A percentile compares a stretch with the other conserved stretches of the same genome.
Conservation (phyloP, 106 monocot genomes). For the Xerophyta viscosa region DNA sequence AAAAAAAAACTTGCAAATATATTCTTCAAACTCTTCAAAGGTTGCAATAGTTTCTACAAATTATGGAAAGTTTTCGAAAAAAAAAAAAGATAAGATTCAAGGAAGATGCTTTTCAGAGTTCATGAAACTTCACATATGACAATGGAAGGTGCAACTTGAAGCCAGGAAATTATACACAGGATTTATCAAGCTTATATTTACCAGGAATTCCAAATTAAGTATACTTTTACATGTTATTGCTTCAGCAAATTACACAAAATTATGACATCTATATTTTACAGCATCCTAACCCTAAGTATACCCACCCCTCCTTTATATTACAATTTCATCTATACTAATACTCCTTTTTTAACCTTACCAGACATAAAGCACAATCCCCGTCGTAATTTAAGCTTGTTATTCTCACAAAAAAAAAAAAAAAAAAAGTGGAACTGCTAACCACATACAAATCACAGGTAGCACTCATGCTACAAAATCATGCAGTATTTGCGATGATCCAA, state of each 20-base stretch:
- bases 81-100: too few species aligned
- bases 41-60: too few species aligned
- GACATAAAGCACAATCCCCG: slow-evolving; percentile 8
- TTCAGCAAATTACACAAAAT: slow-evolving; percentile 23
- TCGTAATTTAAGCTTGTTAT: slow-evolving; percentile 7
- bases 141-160: too few species aligned
- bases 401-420: slow-evolving; percentile 25
- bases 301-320: too few species aligned
- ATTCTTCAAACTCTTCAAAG: too few species aligned
- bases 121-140: too few species aligned
- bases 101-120: too few species aligned
- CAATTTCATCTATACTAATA: slow-evolving; percentile 30
- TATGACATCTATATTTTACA: slow-evolving; percentile 39
- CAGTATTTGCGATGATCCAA: slow-evolving; percentile 55
- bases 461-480: slow-evolving; percentile 98
- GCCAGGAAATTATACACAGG: too few species aligned
- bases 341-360: slow-evolving; percentile 16
- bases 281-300: too few species aligned
- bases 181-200: not conserved
- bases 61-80: too few species aligned
- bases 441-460: not conserved
- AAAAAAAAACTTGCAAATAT: too few species aligned
- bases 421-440: too few species aligned
- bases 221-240: slow-evolving; percentile 19
- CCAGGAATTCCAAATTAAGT: not conserved